Evolutionary conservation across 1,284 basidiomycete genomes (phyloP).

Genomic region (Macrocystidia cucumis): DNA sequence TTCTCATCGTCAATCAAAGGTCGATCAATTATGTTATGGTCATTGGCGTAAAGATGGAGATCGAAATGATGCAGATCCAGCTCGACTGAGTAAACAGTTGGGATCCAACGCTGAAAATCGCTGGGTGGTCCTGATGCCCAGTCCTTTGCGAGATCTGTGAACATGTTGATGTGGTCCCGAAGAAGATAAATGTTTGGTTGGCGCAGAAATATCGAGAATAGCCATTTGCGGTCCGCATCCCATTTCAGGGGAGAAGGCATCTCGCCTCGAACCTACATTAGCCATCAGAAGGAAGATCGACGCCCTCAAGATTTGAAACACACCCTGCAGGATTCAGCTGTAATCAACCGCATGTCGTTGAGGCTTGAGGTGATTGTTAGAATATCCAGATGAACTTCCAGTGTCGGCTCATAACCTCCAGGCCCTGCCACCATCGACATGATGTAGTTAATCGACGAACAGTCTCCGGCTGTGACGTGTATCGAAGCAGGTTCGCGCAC

Average conservation of each 20-base stretch:
- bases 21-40: slow-evolving; percentile 92
- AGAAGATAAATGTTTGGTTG: slow-evolving; percentile 72
- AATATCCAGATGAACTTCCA: slow-evolving; percentile 80
- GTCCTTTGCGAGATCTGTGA: slow-evolving; percentile 84
- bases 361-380: slow-evolving; percentile 77
- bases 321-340: slow-evolving; percentile 71
- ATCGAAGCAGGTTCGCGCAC: slow-evolving; percentile 66
- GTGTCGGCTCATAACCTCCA: slow-evolving; percentile 68
- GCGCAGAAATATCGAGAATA: slow-evolving; percentile 60
- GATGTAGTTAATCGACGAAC: slow-evolving; percentile 77
- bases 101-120: slow-evolving; percentile 77
- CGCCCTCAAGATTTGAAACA: slow-evolving; percentile 22
- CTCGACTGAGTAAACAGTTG: slow-evolving; percentile 69
- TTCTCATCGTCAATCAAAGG: slow-evolving; percentile 76
- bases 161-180: slow-evolving; percentile 88
- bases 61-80: slow-evolving; percentile 70
- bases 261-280: slow-evolving; percentile 50
- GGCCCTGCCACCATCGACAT: slow-evolving; percentile 73
- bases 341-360: slow-evolving; percentile 75
- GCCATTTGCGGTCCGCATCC: slow-evolving; percentile 74
- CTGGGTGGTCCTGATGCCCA: slow-evolving; percentile 79
- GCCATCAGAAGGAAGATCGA: no score
- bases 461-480: slow-evolving; percentile 68
- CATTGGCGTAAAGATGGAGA: slow-evolving; percentile 82
- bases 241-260: slow-evolving; percentile 60